phyloP scores from a whole-genome alignment of 352 stramenopile species.

The Pythium periplocum region DNA sequence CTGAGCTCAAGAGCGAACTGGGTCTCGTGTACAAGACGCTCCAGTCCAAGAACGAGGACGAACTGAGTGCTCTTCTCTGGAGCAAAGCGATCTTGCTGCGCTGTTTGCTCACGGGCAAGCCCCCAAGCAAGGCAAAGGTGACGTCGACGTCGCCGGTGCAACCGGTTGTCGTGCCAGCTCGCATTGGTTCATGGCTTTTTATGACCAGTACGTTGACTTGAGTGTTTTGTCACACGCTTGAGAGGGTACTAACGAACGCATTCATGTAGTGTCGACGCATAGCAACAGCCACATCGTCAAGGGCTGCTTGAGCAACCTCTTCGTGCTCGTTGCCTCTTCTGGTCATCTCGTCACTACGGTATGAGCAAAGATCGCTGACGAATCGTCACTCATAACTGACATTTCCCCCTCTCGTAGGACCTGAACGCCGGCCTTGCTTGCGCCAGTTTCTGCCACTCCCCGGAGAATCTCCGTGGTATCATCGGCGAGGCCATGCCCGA shows the following conservation, averaged over 20 bases:
- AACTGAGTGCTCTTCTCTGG: conserved; percentile 59
- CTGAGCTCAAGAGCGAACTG: conserved; percentile 48
- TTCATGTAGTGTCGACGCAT: conserved; percentile 63
- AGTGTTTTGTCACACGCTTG: conserved; percentile 1
- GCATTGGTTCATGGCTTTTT: conserved; percentile 77
- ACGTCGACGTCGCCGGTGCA: conserved; percentile 2
- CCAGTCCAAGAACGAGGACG: conserved; percentile 39
- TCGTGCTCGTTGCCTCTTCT: conserved; percentile 23
- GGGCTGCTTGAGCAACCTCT: conserved; percentile 73
- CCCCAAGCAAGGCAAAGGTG: conserved; percentile 11
- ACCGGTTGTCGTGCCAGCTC: conserved; percentile 29
- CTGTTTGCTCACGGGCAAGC: conserved; percentile 22
- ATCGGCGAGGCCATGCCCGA: conserved; percentile 23
- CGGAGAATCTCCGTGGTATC: conserved; percentile 40
- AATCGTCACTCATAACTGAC: background rate
- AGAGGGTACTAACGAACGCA: no score
- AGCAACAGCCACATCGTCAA: conserved; percentile 55
- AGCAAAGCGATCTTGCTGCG: conserved; percentile 66
- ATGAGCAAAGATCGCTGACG: background rate
- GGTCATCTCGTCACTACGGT: conserved; percentile 1
- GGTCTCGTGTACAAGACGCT: conserved; percentile 59
- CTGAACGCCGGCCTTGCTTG: conserved; percentile 45
- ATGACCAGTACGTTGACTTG: conserved; percentile 49
- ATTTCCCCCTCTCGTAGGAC: conserved; percentile 13
- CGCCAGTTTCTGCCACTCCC: conserved; percentile 40